phyloP scores from a whole-genome alignment of 208 protist genomes.

The Lotmaria passim region DNA sequence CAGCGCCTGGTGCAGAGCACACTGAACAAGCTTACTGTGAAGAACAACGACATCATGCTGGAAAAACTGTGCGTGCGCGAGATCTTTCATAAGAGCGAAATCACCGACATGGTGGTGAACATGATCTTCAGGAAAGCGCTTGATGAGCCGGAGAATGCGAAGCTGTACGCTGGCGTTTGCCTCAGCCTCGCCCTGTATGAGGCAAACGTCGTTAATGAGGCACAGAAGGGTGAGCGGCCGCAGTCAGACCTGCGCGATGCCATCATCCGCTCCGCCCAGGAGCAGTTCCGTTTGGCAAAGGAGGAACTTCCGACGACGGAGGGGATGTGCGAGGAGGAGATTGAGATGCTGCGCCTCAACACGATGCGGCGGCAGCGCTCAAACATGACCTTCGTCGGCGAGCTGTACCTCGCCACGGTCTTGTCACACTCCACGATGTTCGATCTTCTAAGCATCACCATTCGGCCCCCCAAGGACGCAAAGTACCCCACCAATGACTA shows the following conservation, averaged over 20 bases:
- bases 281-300: slow-evolving; percentile 55
- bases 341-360: slow-evolving; percentile 57
- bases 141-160: slow-evolving; percentile 85
- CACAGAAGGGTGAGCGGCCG: slow-evolving; percentile 30
- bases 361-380: slow-evolving; percentile 85
- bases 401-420: slow-evolving; percentile 83
- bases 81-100: slow-evolving; percentile 69
- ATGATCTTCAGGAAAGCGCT: slow-evolving; percentile 89
- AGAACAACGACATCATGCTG: slow-evolving; percentile 76
- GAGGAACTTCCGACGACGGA: slow-evolving; percentile 28
- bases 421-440: slow-evolving; percentile 74
- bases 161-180: slow-evolving; percentile 80
- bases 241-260: slow-evolving; percentile 79
- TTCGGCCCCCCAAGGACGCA: slow-evolving; percentile 47
- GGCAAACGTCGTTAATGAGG: slow-evolving; percentile 43
- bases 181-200: slow-evolving; percentile 83
- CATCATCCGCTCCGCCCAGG: slow-evolving; percentile 62
- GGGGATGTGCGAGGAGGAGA: slow-evolving; percentile 64
- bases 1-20: slow-evolving; percentile 75
- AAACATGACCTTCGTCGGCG: slow-evolving; percentile 90
- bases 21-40: slow-evolving; percentile 83
- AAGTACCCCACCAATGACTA: slow-evolving; percentile 63
- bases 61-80: slow-evolving; percentile 61
- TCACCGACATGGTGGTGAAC: slow-evolving; percentile 60
- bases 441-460: slow-evolving; percentile 68